A percentile compares a stretch with the other conserved stretches of the same genome.
Evolutionary conservation across 768 basidiomycete genomes (phyloP).

Genomic region (Termitomyces heimii): DNA sequence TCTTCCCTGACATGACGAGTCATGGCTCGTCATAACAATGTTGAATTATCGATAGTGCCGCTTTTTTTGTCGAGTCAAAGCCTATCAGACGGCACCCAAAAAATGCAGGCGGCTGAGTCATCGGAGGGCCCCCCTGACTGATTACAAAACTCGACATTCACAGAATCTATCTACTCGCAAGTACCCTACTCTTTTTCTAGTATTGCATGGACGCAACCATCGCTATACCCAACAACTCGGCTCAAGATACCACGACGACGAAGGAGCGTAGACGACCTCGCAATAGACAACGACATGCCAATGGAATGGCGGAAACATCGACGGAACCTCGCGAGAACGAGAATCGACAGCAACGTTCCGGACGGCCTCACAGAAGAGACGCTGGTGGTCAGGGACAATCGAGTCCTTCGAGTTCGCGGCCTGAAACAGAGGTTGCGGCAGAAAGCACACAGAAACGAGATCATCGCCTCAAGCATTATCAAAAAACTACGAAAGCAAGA

Average conservation of each 20-base stretch:
- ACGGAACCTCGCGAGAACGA: conserved; percentile 4
- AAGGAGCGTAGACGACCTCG: conserved; percentile 1
- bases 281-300: conserved; percentile 6
- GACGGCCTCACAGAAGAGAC: not conserved
- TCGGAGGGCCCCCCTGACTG: not conserved
- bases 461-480: not conserved
- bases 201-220: conserved; percentile 9
- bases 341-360: not conserved
- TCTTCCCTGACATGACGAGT: too few relatives aligned
- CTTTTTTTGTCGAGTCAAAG: too few relatives aligned
- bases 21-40: too few relatives aligned
- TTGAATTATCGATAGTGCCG: not conserved
- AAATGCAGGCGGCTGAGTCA: not conserved
- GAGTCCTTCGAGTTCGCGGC: conserved; percentile 2
- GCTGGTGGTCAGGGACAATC: conserved; percentile 1
- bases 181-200: not conserved
- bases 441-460: conserved; percentile 1
- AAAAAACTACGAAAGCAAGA: not conserved
- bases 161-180: not conserved
- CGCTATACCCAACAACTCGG: conserved; percentile 4
- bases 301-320: not conserved
- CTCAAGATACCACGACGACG: conserved; percentile 1
- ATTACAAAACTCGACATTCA: not conserved
- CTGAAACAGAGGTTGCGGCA: not conserved
- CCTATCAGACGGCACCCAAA: not conserved